Percentiles rank a stretch among this genome's conserved stretches.
phyloP scores from a whole-genome alignment of 352 stramenopile species.

The Peronospora destructor region DNA sequence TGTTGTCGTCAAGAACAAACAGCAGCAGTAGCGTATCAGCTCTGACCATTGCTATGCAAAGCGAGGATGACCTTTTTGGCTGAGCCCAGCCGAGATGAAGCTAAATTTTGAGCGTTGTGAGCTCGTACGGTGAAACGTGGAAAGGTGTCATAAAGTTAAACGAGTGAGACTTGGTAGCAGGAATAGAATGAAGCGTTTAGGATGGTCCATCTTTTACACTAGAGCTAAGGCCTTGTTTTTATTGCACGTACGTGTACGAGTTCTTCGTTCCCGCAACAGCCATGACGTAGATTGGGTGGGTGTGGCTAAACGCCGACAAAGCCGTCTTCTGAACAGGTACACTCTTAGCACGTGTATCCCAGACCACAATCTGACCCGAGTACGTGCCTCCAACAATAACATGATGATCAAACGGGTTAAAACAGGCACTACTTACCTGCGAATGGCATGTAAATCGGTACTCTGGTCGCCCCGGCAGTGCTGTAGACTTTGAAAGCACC shows the following conservation, averaged over 20 bases:
- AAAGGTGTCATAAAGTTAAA: too few species aligned
- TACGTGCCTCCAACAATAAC: conserved; percentile 83
- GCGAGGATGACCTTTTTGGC: too few species aligned
- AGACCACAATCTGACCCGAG: conserved; percentile 81
- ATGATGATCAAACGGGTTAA: conserved; percentile 83
- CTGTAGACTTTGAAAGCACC: conserved; percentile 79
- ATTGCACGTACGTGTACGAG: conserved; percentile 58
- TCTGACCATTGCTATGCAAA: too few species aligned
- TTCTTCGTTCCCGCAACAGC: conserved; percentile 74
- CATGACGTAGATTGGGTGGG: conserved; percentile 86
- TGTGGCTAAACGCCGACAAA: conserved; percentile 74
- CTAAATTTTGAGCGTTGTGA: too few species aligned
- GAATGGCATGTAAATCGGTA: conserved; percentile 86
- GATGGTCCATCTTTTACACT: too few species aligned
- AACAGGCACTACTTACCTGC: conserved; percentile 79
- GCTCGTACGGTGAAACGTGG: too few species aligned
- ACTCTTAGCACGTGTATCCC: conserved; percentile 78
- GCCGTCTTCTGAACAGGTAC: conserved; percentile 80
- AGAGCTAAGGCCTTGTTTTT: too few species aligned
- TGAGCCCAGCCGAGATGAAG: too few species aligned
- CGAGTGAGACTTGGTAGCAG: too few species aligned
- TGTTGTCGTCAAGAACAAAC: too few species aligned
- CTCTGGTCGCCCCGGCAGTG: conserved; percentile 67
- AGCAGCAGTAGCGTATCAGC: too few species aligned
- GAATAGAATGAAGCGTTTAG: too few species aligned